These are phyloP conservation scores for Posidonia australis DNA, from an alignment of 106 monocot genomes.

Conservation along the genomic window DNA sequence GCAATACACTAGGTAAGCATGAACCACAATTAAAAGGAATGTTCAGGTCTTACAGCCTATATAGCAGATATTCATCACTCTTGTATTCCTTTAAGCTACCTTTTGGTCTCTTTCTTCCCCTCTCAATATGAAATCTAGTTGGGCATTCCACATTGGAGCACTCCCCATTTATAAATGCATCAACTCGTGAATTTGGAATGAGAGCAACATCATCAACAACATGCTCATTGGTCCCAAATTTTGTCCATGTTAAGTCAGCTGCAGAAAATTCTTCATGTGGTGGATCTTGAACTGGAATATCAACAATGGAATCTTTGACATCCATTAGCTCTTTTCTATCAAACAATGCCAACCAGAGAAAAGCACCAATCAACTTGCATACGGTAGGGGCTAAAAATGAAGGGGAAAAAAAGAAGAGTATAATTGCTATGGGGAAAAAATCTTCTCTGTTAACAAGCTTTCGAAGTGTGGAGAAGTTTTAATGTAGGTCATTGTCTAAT, in stretches of 20 bases:
- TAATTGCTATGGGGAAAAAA: too few species aligned
- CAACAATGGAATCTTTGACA: constrained; percentile 53
- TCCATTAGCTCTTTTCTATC: constrained; percentile 25
- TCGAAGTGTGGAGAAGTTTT: too few species aligned
- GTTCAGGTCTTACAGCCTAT: constrained; percentile 59
- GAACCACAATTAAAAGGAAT: not conserved
- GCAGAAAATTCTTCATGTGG: constrained; percentile 66
- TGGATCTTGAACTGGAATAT: constrained; percentile 79
- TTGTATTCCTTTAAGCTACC: constrained; percentile 58
- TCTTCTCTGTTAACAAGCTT: too few species aligned
- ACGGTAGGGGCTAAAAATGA: too few species aligned
- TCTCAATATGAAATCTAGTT: constrained; percentile 86
- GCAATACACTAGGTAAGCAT: not conserved
- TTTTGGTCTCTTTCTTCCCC: constrained; percentile 59
- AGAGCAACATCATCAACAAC: constrained; percentile 73
- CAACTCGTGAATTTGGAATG: constrained; percentile 66
- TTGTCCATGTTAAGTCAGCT: constrained; percentile 72
- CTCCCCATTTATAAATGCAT: constrained; percentile 78
- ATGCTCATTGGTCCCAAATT: constrained; percentile 53
- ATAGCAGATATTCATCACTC: constrained; percentile 81
- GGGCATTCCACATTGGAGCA: constrained; percentile 63
- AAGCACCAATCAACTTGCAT: too few species aligned
- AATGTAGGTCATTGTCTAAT: too few species aligned
- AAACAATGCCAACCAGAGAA: too few species aligned
- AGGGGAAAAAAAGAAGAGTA: too few species aligned